These are phyloP conservation scores for Alternaria brassicae DNA, from an alignment of 2,329 filamentous ascomycete species.

Conservation along the genomic window DNA sequence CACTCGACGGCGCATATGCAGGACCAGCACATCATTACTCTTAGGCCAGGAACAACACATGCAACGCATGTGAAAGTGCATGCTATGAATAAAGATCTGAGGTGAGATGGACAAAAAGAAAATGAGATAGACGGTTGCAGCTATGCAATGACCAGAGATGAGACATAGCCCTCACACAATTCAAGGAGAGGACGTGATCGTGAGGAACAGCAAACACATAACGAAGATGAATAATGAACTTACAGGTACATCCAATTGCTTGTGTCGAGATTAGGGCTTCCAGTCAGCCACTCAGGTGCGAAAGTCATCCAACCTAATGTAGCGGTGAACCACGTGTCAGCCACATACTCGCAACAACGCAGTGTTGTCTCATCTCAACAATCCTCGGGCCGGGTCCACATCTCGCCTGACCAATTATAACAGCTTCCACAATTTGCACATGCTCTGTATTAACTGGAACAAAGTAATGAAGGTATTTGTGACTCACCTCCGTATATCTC, in stretches of 20 bases:
- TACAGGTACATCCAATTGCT: slow-evolving; percentile 66
- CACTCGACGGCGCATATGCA: slow-evolving; percentile 25
- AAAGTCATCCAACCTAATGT: slow-evolving; percentile 67
- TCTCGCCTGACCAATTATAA: slow-evolving; percentile 24
- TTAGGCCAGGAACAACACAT: slow-evolving; percentile 3
- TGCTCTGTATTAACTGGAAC: slow-evolving; percentile 4
- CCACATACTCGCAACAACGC: slow-evolving; percentile 31
- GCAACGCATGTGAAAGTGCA: slow-evolving; percentile 2
- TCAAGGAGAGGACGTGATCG: neutral
- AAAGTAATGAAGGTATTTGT: slow-evolving; percentile 9
- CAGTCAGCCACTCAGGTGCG: slow-evolving; percentile 69
- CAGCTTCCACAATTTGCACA: slow-evolving; percentile 12
- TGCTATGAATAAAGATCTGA: neutral
- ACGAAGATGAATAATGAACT: slow-evolving; percentile 29
- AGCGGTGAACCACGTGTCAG: slow-evolving; percentile 51
- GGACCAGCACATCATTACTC: slow-evolving; percentile 21
- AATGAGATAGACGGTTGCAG: neutral
- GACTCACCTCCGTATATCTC: slow-evolving; percentile 66
- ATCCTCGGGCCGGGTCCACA: slow-evolving; percentile 28
- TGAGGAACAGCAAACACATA: neutral
- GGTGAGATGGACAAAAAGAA: neutral
- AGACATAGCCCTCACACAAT: neutral
- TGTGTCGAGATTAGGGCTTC: slow-evolving; percentile 63
- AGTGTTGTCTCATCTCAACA: slow-evolving; percentile 27
- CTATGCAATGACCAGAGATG: neutral